A percentile compares a stretch with the other conserved stretches of the same genome.
phyloP scores from a whole-genome alignment of 345 rosid species.

The Dipteronia sinensis region DNA sequence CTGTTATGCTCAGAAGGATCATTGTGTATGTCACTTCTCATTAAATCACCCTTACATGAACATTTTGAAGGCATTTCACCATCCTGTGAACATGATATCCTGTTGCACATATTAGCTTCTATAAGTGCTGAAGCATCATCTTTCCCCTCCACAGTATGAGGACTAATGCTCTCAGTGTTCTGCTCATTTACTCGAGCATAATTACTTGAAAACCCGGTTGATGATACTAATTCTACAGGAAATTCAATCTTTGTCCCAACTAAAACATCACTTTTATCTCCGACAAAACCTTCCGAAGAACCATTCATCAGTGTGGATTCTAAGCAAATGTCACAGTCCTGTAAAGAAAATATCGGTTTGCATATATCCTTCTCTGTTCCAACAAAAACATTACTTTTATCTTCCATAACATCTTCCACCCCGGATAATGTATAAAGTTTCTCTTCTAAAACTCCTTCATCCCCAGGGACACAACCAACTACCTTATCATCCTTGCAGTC shows the following conservation, averaged over 20 bases:
- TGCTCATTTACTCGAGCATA: background rate
- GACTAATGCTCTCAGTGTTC: constrained; percentile 13
- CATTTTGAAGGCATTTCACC: constrained; percentile 20
- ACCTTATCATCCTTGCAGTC: constrained; percentile 26
- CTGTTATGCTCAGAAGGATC: constrained; percentile 18
- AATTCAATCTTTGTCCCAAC: constrained; percentile 15
- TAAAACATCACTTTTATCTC: constrained; percentile 14
- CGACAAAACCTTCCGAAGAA: constrained; percentile 7
- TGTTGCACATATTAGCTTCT: constrained; percentile 31
- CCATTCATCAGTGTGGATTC: constrained; percentile 5
- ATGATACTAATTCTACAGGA: constrained; percentile 1
- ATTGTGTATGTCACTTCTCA: constrained; percentile 19
- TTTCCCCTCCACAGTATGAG: constrained; percentile 12
- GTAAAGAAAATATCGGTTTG: constrained; percentile 13
- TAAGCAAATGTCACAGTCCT: constrained; percentile 7
- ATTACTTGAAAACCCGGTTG: constrained; percentile 7
- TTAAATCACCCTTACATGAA: constrained; percentile 20
- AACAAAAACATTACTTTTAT: constrained; percentile 14
- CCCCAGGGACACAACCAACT: constrained; percentile 19
- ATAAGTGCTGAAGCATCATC: constrained; percentile 20
- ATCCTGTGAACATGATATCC: constrained; percentile 27
- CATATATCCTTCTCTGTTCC: background rate
- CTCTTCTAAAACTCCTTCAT: constrained; percentile 26
- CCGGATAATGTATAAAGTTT: constrained; percentile 18
- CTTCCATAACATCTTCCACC: constrained; percentile 18